These are phyloP conservation scores for Lippia alba DNA, from an alignment of 305 asterid species.

Conservation along the genomic window DNA sequence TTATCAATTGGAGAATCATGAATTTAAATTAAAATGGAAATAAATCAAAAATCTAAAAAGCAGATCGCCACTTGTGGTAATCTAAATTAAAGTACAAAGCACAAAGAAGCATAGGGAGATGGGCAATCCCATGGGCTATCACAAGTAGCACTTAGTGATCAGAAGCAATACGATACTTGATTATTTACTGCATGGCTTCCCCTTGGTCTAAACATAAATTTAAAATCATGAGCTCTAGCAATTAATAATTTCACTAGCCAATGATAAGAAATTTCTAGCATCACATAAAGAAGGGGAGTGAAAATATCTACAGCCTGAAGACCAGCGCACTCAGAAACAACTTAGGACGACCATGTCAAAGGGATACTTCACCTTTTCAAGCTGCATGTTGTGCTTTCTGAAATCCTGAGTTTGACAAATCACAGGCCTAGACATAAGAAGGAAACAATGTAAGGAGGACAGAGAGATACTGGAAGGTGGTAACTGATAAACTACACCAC, in stretches of 20 bases:
- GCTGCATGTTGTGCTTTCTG: conserved; percentile 49
- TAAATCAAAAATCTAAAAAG: conserved; percentile 24
- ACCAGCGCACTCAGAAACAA: conserved; percentile 7
- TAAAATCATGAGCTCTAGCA: conserved; percentile 18
- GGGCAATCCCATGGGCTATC: conserved; percentile 4
- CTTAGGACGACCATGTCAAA: conserved; percentile 13
- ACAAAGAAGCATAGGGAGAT: neutral
- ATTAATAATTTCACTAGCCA: conserved; percentile 15
- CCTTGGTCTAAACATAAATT: conserved; percentile 15
- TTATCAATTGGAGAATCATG: conserved; percentile 8
- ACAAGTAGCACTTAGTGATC: conserved; percentile 2
- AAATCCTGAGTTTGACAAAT: conserved; percentile 58
- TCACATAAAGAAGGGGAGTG: conserved; percentile 5
- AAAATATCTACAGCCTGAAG: conserved; percentile 17
- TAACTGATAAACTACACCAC: conserved; percentile 4
- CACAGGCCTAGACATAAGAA: conserved; percentile 52
- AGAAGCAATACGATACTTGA: conserved; percentile 10
- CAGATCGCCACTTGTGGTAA: conserved; percentile 19
- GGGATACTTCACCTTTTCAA: conserved; percentile 73
- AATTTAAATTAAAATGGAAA: conserved; percentile 8
- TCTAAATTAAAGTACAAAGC: conserved; percentile 5
- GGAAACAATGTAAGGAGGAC: conserved; percentile 30
- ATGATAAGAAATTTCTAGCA: conserved; percentile 10
- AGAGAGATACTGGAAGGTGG: conserved; percentile 19
- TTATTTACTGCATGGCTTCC: neutral